phyloP scores from a whole-genome alignment of 2,329 filamentous ascomycete species.

The Cyclaneusma minus region DNA sequence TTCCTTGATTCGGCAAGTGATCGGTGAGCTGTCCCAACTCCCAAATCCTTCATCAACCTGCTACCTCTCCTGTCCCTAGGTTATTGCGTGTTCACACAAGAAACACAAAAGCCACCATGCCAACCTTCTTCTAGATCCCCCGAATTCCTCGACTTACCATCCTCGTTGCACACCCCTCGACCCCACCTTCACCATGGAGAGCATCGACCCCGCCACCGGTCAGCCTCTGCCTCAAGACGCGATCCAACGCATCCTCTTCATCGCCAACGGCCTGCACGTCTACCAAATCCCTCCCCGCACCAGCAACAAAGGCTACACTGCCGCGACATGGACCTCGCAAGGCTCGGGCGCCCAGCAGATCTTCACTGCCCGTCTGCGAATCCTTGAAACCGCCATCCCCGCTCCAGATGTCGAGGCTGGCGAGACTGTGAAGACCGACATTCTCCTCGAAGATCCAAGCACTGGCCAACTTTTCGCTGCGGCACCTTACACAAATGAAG shows the following conservation, averaged over 20 bases:
- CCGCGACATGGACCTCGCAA: constrained; percentile 60
- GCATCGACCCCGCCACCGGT: constrained; percentile 57
- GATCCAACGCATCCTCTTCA: constrained; percentile 74
- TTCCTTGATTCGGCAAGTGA: no score
- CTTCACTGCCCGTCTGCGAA: constrained; percentile 69
- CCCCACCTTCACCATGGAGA: constrained; percentile 32
- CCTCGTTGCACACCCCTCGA: neutral
- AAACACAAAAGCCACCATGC: no score
- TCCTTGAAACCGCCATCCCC: constrained; percentile 56
- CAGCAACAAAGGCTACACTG: constrained; percentile 65
- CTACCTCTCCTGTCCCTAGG: no score
- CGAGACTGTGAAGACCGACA: constrained; percentile 52
- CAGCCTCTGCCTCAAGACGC: constrained; percentile 53
- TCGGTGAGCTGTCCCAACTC: no score
- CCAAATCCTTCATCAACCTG: no score
- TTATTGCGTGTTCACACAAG: no score
- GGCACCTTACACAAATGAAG: constrained; percentile 54
- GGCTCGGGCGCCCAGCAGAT: constrained; percentile 55
- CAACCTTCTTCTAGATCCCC: no score
- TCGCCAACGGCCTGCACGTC: constrained; percentile 61
- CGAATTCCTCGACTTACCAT: no score
- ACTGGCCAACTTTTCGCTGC: constrained; percentile 70
- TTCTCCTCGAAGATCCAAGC: constrained; percentile 63
- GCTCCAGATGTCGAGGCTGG: constrained; percentile 18
- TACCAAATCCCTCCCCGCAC: constrained; percentile 75